A percentile compares a stretch with the other conserved stretches of the same genome.
Conservation (phyloP, 352 stramenopile genomes). For the Thalassiosira exigua region DNA sequence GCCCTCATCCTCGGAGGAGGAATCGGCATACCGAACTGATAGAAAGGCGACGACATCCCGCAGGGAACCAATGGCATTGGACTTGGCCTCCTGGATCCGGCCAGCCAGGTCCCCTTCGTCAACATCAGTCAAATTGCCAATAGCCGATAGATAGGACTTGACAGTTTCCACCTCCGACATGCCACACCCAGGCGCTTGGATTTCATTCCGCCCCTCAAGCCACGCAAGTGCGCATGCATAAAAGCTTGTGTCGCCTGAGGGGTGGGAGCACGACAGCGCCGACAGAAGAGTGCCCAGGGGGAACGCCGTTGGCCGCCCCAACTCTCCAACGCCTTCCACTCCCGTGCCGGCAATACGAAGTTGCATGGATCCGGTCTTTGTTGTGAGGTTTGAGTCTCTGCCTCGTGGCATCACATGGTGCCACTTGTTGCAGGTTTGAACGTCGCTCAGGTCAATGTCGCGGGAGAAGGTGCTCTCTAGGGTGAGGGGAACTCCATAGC, state of each 20-base stretch:
- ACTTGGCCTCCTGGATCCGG: slow-evolving; percentile 31
- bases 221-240: slow-evolving; percentile 79
- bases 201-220: slow-evolving; percentile 62
- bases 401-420: slow-evolving; percentile 47
- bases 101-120: slow-evolving; percentile 7
- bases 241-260: slow-evolving; percentile 55
- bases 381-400: too few species aligned
- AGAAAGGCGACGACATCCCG: slow-evolving; percentile 49
- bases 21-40: slow-evolving; percentile 32
- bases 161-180: slow-evolving; percentile 32
- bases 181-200: slow-evolving; percentile 77
- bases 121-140: not conserved
- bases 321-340: too few species aligned
- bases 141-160: not conserved
- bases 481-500: slow-evolving; percentile 25
- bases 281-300: slow-evolving; percentile 20
- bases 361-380: too few species aligned
- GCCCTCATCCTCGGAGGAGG: not conserved
- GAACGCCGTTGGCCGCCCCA: too few species aligned
- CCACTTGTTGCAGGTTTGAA: slow-evolving; percentile 65
- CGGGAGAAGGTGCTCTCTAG: slow-evolving; percentile 55
- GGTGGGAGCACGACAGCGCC: slow-evolving; percentile 43
- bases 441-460: slow-evolving; percentile 53
- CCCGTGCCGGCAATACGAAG: too few species aligned
- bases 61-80: slow-evolving; percentile 46